Evolutionary conservation across 2,329 filamentous ascomycete genomes (phyloP), one percentile per base, ranked within the genome.

Genomic region (Fusarium subtropicale): DNA sequence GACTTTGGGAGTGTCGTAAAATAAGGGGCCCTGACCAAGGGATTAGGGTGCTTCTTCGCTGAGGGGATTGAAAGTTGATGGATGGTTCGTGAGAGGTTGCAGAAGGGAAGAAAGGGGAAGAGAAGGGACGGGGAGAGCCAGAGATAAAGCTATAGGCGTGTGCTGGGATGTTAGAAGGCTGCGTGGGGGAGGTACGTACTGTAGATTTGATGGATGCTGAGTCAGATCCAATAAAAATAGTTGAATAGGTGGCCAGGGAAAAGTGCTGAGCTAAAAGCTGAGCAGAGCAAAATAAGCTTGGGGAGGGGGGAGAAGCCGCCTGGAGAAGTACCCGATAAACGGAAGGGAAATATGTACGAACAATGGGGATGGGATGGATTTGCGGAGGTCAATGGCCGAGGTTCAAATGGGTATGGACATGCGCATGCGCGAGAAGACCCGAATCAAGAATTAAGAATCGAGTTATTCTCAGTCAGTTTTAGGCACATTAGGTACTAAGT

Each of bases 1-100:
- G 82, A 81, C 85, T 84, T 80, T 82, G 80, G 79, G 78, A 81
- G 64, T 74, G 83, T 83, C 83, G 76, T 81, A 79, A 75, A 78
- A 72, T 60, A 80, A 79, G 86, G 88, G 90, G 92, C 92, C 95
- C 94, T 96, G 95, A 98, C 95, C 95, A 97, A 97, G 95, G 94
- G 93, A 92, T 84, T 84, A 90, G 87, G 90, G 84, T 90, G 93
- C 92, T 94, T 94, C 93, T 87, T 94, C 88, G 93, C 92, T 78
- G 77, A 68, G 72, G 39, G 54, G 38, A 46, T 38, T 58, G 60
- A 42, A 42, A 50, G 47, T 36, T 36, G 47, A 34, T 36, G 18
- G 22, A 50, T 13, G 46, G 26, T 51, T 62, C 68, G 66, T 69
- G 58, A 60, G 48, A 62, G 72, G 58, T 64, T 64, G 58, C 69